Evolutionary conservation across 176 grass and related monocot species (phyloP), one percentile per base, ranked within the genome.

Genomic region (Aegilops bicornis): DNA sequence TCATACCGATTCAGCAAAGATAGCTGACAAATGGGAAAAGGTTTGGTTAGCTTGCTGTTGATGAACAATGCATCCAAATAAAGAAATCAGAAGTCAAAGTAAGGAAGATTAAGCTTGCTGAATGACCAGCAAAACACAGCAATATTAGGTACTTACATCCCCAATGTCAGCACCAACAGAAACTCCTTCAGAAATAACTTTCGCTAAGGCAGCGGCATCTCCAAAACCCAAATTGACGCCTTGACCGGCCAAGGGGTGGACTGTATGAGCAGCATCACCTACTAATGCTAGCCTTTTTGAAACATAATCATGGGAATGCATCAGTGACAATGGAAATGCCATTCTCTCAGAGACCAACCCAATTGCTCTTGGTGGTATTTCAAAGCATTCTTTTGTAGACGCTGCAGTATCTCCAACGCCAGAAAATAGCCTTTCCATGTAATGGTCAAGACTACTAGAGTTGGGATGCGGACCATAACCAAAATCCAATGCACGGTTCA

Each of bases 191-290:
- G 92, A 83, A 67, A 98, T 92, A 77, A 91, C 79, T 79, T 90
- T 90, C 24, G 92, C 90, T 68, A 98, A 86, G 88, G 88, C 76
- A 77, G 86, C 91, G 42, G 92, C 94, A 80, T 98, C 94, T 77
- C 92, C 90, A 76, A 98, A 98, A 20, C 97, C 94, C 74, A 98
- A 93, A 83, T 98, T 98, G 52, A 98, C 97, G 10, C 92, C 97
- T 91, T 98, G 97, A 20, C 97, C 97, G 1, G 97, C 97, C 76
- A 96, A 90, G 35, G 93, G 97, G 71, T 98, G 94, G 7, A 98
- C 94, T 25, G 97, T 92, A 88, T 96, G 97, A 68, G 94, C 97
- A 81, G 94, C 91, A 81, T 98, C 97, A 60, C 97, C 97, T 75
- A 98, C 86, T 84, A 98, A 43, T 12, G 87, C 97, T 35, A 98